A percentile compares a stretch with the other conserved stretches of the same genome.
Conservation (phyloP, 257 asterid species). For the Solanum sparsipilum region DNA sequence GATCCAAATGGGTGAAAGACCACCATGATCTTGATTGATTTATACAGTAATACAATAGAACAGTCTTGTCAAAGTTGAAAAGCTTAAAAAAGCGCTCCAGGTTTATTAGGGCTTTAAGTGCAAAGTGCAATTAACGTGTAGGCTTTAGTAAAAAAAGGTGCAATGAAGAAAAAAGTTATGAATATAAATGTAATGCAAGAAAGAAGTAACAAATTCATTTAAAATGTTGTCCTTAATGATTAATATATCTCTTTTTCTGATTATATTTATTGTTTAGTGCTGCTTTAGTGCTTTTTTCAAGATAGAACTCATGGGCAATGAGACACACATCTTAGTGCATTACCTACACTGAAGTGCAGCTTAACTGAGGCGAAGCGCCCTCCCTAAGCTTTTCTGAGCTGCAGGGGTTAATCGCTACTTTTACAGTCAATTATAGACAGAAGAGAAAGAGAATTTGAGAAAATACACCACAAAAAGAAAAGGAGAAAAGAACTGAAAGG, state of each 20-base stretch:
- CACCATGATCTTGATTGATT: neutral
- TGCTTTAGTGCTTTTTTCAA: neutral
- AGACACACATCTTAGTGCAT: neutral
- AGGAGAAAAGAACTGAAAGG: neutral
- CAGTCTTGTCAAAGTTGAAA: neutral
- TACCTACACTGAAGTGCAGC: neutral
- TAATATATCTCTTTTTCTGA: neutral
- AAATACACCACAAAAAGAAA: neutral
- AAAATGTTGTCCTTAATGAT: neutral
- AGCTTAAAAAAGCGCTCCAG: neutral
- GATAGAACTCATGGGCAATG: neutral
- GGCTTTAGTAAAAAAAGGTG: neutral
- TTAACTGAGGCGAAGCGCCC: neutral
- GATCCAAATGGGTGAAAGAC: neutral
- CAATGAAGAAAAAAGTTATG: neutral
- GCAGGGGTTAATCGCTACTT: neutral
- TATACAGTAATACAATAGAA: neutral
- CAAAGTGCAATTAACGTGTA: neutral
- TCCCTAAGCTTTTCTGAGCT: neutral
- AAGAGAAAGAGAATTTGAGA: neutral
- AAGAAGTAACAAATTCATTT: neutral
- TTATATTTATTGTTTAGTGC: neutral
- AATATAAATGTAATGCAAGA: neutral
- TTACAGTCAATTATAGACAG: neutral
- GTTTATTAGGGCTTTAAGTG: neutral